Evolutionary conservation across 208 protist genomes (phyloP), one percentile per base, ranked within the genome.

Genomic region (Herpetomonas samuelpessoai): DNA sequence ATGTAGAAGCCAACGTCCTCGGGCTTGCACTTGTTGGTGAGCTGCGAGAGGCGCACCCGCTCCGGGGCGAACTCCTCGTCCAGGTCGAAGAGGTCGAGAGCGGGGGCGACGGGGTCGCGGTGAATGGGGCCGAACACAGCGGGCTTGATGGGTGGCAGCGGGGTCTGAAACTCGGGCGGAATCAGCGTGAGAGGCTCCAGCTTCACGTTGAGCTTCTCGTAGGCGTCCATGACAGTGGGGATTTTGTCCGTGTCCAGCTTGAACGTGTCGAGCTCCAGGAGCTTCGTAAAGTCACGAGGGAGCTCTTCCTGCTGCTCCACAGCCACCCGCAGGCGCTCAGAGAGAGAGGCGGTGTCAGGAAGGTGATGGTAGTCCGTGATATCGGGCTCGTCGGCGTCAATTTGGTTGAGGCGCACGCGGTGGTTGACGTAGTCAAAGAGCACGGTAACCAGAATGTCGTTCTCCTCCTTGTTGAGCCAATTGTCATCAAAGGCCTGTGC

Each of bases 61-160:
- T 98, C 95, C 27, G 95, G 95, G 7, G 97, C 95, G 70, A 98
- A 98, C 66, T 97, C 83, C 56, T 97, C 94, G 62, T 98, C 97
- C 4, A 98, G 79, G 73, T 98, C 97, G 71, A 98, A 98, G 44
- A 98, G 81, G 56, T 98, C 97, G 26, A 98, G 82, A 0, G 92
- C 91, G 0, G 97, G 97, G 9, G 83, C 81, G 19, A 79, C 59
- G 1, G 88, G 86, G 68, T 98, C 96, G 49, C 91, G 74, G 65
- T 98, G 81, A n/a, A 94, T 95, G 0, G 95, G 91, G 28, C 87
- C 91, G 63, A 98, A 98, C 2, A 96, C 90, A 0, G 96, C 96
- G 0, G 96, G 96, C 69, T 93, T 93, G 21, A 98, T 81, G 25
- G 95, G 91, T 22, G 97, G 97, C 47, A 98, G 78, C 14, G 97